These are phyloP conservation scores for Nicotiana rustica DNA, from an alignment of 305 asterid genomes.

Conservation along the genomic window DNA sequence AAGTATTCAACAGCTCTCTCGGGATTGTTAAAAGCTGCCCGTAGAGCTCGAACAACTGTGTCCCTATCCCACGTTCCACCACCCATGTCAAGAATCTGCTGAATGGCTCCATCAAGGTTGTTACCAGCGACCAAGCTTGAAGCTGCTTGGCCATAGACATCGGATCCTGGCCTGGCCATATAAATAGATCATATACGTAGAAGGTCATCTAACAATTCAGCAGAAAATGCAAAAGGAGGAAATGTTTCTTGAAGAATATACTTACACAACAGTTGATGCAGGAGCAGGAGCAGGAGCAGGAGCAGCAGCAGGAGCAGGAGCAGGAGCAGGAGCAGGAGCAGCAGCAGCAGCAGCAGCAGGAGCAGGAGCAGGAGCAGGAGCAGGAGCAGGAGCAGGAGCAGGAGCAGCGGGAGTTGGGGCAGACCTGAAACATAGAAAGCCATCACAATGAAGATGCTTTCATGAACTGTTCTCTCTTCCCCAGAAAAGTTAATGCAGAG, in stretches of 20 bases:
- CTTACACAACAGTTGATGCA: conserved; percentile 58
- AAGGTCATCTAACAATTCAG: background rate
- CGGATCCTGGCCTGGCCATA: conserved; percentile 52
- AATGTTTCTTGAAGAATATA: conserved; percentile 11
- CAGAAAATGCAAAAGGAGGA: background rate
- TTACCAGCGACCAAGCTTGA: conserved; percentile 76
- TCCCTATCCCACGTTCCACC: conserved; percentile 94
- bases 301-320: conserved; percentile 28
- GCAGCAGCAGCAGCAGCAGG: conserved; percentile 35
- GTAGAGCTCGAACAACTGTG: conserved; percentile 84
- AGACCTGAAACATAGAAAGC: conserved; percentile 37
- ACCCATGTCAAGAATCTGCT: conserved; percentile 89
- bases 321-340: conserved; percentile 40
- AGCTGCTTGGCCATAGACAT: conserved; percentile 77
- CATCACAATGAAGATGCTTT: background rate
- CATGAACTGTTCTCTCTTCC: conserved; percentile 16
- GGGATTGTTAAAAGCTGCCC: conserved; percentile 88
- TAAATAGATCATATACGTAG: conserved; percentile 28
- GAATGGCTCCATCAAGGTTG: conserved; percentile 72
- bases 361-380: conserved; percentile 29
- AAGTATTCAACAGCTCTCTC: conserved; percentile 94
- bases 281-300: conserved; percentile 49
- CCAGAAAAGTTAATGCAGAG: conserved; percentile 30
- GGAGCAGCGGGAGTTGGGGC: conserved; percentile 40
- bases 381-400: conserved; percentile 20